These are phyloP conservation scores for Penicillium fuscoglaucum DNA, from an alignment of 2,329 filamentous ascomycete genomes.

Conservation along the genomic window DNA sequence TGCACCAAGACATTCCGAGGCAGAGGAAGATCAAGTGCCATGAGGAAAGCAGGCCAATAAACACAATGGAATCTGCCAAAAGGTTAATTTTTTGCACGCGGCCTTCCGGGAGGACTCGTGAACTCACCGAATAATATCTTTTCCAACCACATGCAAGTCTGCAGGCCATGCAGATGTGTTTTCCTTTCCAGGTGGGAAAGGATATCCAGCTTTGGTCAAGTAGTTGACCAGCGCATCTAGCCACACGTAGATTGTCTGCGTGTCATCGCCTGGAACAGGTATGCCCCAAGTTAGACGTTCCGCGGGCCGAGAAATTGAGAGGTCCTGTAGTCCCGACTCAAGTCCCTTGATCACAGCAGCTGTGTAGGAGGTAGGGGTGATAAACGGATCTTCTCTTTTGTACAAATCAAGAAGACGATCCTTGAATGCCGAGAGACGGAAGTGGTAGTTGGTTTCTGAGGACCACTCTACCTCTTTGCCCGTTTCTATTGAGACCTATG, in stretches of 20 bases:
- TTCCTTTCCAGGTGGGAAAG: slow-evolving; percentile 65
- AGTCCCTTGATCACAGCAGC: slow-evolving; percentile 78
- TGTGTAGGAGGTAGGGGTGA: slow-evolving; percentile 72
- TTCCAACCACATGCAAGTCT: slow-evolving; percentile 88
- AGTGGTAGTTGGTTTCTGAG: slow-evolving; percentile 92
- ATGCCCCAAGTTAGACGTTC: slow-evolving; percentile 85
- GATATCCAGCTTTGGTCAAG: slow-evolving; percentile 82
- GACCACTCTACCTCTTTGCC: slow-evolving; percentile 94
- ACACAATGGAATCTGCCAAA: slow-evolving; percentile 76
- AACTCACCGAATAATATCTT: slow-evolving; percentile 77
- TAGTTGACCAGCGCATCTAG: slow-evolving; percentile 96
- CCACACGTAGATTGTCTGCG: slow-evolving; percentile 97
- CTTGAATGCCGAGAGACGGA: slow-evolving; percentile 79
- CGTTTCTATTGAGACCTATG: slow-evolving; percentile 71
- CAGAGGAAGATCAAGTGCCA: slow-evolving; percentile 78
- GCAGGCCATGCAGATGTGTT: slow-evolving; percentile 76
- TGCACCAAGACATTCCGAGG: slow-evolving; percentile 83
- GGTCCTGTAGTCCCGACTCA: slow-evolving; percentile 72
- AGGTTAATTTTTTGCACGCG: slow-evolving; percentile 20
- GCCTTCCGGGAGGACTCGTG: neutral
- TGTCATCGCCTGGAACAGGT: slow-evolving; percentile 76
- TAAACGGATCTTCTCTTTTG: slow-evolving; percentile 71
- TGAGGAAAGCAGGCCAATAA: slow-evolving; percentile 95
- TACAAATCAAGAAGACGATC: slow-evolving; percentile 81
- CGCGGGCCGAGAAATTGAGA: slow-evolving; percentile 82